phyloP scores from a whole-genome alignment of 108 stramenopile genomes.

The Nitzschia sp. region DNA sequence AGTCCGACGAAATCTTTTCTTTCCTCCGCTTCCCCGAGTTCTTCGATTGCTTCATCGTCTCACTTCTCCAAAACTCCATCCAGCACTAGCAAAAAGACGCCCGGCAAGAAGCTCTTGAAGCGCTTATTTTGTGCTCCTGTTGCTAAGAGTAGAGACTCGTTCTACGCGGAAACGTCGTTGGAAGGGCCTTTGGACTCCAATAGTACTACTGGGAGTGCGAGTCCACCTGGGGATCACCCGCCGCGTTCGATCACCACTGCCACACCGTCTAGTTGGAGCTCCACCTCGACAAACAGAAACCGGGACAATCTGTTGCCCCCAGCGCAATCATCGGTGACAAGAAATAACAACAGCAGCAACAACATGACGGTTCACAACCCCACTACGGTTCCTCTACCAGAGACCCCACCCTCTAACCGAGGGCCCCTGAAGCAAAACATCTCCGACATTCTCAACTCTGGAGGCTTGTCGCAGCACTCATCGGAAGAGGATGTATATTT shows the following conservation, averaged over 20 bases:
- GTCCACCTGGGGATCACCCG: not conserved
- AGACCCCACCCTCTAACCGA: too few species aligned
- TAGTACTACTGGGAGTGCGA: slow-evolving; percentile 8
- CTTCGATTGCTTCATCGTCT: too few species aligned
- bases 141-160: not conserved
- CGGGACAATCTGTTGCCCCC: too few species aligned
- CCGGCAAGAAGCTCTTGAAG: slow-evolving; percentile 12
- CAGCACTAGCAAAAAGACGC: not conserved
- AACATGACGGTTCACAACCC: not conserved
- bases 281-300: not conserved
- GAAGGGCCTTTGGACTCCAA: slow-evolving; percentile 18
- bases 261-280: not conserved
- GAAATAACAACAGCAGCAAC: not conserved
- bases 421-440: not conserved
- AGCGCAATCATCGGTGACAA: too few species aligned
- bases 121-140: slow-evolving; percentile 9
- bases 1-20: too few species aligned
- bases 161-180: slow-evolving; percentile 6
- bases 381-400: not conserved
- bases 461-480: not conserved
- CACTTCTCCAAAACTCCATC: not conserved
- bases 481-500: not conserved
- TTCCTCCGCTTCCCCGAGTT: too few species aligned
- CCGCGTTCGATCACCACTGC: slow-evolving; percentile 1
- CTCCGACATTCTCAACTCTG: not conserved